phyloP scores from a whole-genome alignment of 2,329 filamentous ascomycete genomes.

The Aspergillus pseudoterreus region DNA sequence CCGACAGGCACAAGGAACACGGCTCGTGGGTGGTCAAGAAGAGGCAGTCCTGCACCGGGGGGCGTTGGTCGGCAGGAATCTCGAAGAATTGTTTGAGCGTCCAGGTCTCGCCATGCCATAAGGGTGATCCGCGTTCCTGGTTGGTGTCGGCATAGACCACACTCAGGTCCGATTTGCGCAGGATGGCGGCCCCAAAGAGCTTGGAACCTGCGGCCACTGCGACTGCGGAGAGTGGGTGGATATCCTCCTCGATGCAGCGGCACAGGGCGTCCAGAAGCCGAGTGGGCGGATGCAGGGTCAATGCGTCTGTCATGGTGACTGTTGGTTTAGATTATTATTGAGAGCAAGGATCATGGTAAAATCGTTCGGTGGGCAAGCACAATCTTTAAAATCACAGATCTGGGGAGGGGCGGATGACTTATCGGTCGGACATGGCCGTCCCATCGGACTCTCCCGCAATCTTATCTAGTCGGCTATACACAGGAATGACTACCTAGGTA shows the following conservation, averaged over 20 bases:
- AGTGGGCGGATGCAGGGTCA: not conserved
- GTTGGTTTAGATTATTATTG: not conserved
- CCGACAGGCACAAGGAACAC: not conserved
- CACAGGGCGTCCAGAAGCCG: not conserved
- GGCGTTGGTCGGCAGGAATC: not conserved
- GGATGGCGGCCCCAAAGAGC: not conserved
- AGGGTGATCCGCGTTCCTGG: not conserved
- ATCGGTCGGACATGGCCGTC: too few species aligned
- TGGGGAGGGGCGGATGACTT: not conserved
- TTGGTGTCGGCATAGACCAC: conserved; percentile 1
- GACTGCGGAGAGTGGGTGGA: not conserved
- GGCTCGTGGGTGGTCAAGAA: not conserved
- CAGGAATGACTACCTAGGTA: too few species aligned
- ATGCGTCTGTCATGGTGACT: not conserved
- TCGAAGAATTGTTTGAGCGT: not conserved
- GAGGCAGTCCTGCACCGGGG: not conserved
- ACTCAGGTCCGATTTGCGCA: not conserved
- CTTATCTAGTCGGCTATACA: too few species aligned
- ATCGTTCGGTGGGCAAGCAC: not conserved
- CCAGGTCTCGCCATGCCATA: not conserved
- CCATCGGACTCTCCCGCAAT: too few species aligned
- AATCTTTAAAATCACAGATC: not conserved
- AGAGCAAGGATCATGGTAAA: not conserved
- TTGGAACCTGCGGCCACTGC: not conserved
- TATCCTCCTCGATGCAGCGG: not conserved